Evolutionary conservation across 208 protist genomes (phyloP).

Genomic region (Angomonas desouzai): DNA sequence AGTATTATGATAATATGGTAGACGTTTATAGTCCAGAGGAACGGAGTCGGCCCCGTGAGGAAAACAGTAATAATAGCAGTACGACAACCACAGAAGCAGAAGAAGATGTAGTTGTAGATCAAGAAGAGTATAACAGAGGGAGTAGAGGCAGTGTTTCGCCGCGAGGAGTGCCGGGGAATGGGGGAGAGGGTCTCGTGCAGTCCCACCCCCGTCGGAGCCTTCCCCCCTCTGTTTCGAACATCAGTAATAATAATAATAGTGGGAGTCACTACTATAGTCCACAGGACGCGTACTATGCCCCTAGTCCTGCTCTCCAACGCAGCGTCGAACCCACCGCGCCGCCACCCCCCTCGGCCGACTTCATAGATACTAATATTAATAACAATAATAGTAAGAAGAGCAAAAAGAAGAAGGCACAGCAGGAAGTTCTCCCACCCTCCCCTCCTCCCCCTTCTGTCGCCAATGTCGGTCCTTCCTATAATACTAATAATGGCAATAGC

Average conservation of each 20-base stretch:
- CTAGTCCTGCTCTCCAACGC: background rate
- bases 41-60: background rate
- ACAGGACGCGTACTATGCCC: background rate
- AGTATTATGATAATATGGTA: background rate
- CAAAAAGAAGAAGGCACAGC: constrained; percentile 9
- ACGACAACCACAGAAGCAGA: background rate
- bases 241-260: constrained; percentile 8
- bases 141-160: background rate
- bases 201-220: background rate
- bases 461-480: background rate
- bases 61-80: background rate
- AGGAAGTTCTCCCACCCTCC: background rate
- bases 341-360: background rate
- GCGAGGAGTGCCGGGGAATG: background rate
- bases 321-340: background rate
- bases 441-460: background rate
- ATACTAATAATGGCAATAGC: constrained; percentile 2
- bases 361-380: background rate
- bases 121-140: too few species aligned
- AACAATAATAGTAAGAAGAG: constrained; percentile 1
- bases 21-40: background rate
- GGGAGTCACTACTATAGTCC: background rate
- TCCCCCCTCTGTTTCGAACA: background rate
- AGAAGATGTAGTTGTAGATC: too few species aligned
- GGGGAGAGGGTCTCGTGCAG: constrained; percentile 12